Conservation (phyloP, 495 filamentous ascomycete species). For the Podospora tetraspora region DNA sequence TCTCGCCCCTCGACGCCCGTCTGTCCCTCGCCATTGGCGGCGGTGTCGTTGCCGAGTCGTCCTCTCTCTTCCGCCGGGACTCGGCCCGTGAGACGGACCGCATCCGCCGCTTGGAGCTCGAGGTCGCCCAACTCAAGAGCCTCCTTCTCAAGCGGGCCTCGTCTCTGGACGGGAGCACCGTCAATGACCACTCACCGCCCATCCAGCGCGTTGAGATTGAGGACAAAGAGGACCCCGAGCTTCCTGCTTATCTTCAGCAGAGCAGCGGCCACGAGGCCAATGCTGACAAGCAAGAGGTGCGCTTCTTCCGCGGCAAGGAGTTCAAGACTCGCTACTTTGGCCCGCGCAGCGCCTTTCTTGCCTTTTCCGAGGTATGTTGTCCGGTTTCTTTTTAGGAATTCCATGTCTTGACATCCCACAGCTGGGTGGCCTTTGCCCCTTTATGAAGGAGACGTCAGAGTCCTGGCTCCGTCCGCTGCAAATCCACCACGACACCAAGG, state of each 20-base stretch:
- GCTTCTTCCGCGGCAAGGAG: slow-evolving; percentile 36
- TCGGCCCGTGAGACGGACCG: slow-evolving; percentile 38
- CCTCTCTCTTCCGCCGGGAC: slow-evolving; percentile 24
- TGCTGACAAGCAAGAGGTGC: slow-evolving; percentile 32
- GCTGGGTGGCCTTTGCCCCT: slow-evolving; percentile 43
- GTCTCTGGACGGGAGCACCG: slow-evolving; percentile 34
- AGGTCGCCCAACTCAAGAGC: slow-evolving; percentile 43
- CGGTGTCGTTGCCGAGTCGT: slow-evolving; percentile 14
- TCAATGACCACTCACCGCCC: slow-evolving; percentile 29
- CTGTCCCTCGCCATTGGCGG: slow-evolving; percentile 29
- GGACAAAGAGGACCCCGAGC: slow-evolving; percentile 6
- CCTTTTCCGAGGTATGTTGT: slow-evolving; percentile 32
- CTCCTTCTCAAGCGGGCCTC: slow-evolving; percentile 33
- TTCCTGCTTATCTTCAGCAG: slow-evolving; percentile 23
- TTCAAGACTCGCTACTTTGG: slow-evolving; percentile 48
- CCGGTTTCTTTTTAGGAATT: background rate
- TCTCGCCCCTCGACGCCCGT: slow-evolving; percentile 31
- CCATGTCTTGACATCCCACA: slow-evolving; percentile 6
- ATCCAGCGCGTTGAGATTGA: slow-evolving; percentile 18
- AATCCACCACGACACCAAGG: slow-evolving; percentile 31
- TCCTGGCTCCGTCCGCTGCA: slow-evolving; percentile 40
- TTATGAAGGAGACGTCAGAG: slow-evolving; percentile 42
- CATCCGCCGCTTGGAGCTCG: slow-evolving; percentile 46
- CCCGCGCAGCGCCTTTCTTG: slow-evolving; percentile 43
- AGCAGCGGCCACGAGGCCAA: slow-evolving; percentile 16